Percentiles rank a stretch among this genome's conserved stretches.
Evolutionary conservation across 805 yeast genomes (phyloP).

Genomic region (Wickerhamomyces bovis): DNA sequence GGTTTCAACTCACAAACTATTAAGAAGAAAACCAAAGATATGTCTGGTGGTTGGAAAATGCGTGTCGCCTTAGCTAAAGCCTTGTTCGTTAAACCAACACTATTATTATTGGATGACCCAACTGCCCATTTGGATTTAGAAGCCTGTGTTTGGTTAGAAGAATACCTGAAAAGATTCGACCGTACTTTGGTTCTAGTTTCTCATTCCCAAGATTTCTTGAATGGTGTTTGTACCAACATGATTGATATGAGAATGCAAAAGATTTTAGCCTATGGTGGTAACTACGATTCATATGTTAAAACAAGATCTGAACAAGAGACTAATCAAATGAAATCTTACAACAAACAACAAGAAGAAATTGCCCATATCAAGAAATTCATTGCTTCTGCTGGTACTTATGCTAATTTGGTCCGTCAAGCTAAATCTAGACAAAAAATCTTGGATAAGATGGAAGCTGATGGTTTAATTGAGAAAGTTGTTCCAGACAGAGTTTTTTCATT

Average conservation of each 20-base stretch:
- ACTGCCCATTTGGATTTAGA: slow-evolving; percentile 99
- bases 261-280: slow-evolving; percentile 86
- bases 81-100: slow-evolving; percentile 93
- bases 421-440: slow-evolving; percentile 98
- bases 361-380: slow-evolving; percentile 97
- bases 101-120: slow-evolving; percentile 93
- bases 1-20: slow-evolving; percentile 89
- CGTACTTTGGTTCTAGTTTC: slow-evolving; percentile 90
- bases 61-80: slow-evolving; percentile 98
- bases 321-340: slow-evolving; percentile 96
- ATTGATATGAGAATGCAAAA: slow-evolving; percentile 89
- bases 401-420: slow-evolving; percentile 97
- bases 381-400: slow-evolving; percentile 99
- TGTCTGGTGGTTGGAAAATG: slow-evolving; percentile 99
- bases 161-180: slow-evolving; percentile 90
- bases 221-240: slow-evolving; percentile 98
- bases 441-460: slow-evolving; percentile 99
- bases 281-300: slow-evolving; percentile 94
- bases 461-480: slow-evolving; percentile 86
- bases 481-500: slow-evolving; percentile 91
- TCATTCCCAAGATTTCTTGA: slow-evolving; percentile 98
- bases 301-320: slow-evolving; percentile 91
- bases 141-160: slow-evolving; percentile 99
- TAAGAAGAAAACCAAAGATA: slow-evolving; percentile 90
- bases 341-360: slow-evolving; percentile 97